A percentile compares a stretch with the other conserved stretches of the same genome.
phyloP scores from a whole-genome alignment of 495 filamentous ascomycete species.

The Hypomontagnella submonticulosa region DNA sequence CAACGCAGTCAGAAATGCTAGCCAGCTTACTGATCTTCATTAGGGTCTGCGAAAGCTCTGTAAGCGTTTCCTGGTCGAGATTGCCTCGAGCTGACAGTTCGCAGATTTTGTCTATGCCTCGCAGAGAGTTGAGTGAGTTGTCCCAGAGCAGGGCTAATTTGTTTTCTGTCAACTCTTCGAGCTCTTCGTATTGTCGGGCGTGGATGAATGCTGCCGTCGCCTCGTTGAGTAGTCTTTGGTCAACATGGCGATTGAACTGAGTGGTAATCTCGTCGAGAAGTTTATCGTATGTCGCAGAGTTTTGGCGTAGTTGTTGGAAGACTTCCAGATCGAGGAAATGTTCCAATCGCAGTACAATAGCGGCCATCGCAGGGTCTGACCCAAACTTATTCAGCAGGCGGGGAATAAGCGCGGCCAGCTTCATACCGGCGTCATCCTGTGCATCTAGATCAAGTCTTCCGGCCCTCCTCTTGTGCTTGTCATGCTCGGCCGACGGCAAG shows the following conservation, averaged over 20 bases:
- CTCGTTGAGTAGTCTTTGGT: slow-evolving; percentile 85
- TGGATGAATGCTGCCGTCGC: slow-evolving; percentile 85
- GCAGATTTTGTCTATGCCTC: slow-evolving; percentile 71
- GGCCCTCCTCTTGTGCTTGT: slow-evolving; percentile 70
- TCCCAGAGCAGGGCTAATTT: slow-evolving; percentile 90
- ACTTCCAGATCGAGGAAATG: slow-evolving; percentile 86
- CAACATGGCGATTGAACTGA: slow-evolving; percentile 91
- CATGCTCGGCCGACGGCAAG: slow-evolving; percentile 67
- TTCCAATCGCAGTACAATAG: slow-evolving; percentile 86
- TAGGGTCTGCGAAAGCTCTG: slow-evolving; percentile 80
- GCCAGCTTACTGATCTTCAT: slow-evolving; percentile 84
- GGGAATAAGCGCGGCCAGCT: slow-evolving; percentile 81
- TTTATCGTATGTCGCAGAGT: slow-evolving; percentile 80
- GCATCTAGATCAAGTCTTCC: slow-evolving; percentile 68
- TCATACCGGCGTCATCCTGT: slow-evolving; percentile 77
- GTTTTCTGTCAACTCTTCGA: slow-evolving; percentile 82
- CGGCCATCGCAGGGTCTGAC: slow-evolving; percentile 83
- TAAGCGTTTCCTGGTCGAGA: slow-evolving; percentile 69
- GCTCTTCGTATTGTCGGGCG: slow-evolving; percentile 84
- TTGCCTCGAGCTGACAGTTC: slow-evolving; percentile 72
- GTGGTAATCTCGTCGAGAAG: slow-evolving; percentile 92
- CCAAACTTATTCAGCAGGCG: slow-evolving; percentile 91
- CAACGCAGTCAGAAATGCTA: slow-evolving; percentile 79
- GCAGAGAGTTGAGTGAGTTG: slow-evolving; percentile 75
- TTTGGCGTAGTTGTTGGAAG: slow-evolving; percentile 89